Conservation (phyloP, 352 stramenopile species). For the Phytopythium sindhum region DNA sequence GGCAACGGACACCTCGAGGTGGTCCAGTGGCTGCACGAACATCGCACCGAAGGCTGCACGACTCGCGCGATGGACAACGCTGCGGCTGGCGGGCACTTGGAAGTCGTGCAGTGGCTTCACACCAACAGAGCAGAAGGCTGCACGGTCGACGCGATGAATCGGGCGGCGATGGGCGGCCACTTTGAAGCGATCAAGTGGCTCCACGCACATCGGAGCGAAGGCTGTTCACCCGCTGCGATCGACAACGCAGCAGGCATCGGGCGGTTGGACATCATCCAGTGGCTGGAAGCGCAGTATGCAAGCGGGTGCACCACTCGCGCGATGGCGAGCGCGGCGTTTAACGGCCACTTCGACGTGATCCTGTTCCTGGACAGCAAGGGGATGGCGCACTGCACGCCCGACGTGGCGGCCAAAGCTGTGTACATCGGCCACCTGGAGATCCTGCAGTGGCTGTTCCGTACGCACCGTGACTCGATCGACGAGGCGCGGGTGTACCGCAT, state of each 20-base stretch:
- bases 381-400: slow-evolving; percentile 6
- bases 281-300: slow-evolving; percentile 21
- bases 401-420: slow-evolving; percentile 28
- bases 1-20: slow-evolving; percentile 23
- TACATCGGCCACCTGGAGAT: slow-evolving; percentile 28
- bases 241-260: slow-evolving; percentile 22
- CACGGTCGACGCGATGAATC: slow-evolving; percentile 1
- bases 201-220: slow-evolving; percentile 16
- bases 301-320: slow-evolving; percentile 23
- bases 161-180: slow-evolving; percentile 1
- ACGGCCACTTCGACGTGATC: slow-evolving; percentile 10
- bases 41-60: slow-evolving; percentile 28
- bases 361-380: slow-evolving; percentile 2
- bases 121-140: slow-evolving; percentile 4
- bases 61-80: slow-evolving; percentile 33
- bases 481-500: slow-evolving; percentile 23
- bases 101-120: slow-evolving; percentile 29
- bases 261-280: slow-evolving; percentile 28
- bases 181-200: slow-evolving; percentile 10
- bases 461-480: slow-evolving; percentile 24
- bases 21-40: slow-evolving; percentile 23
- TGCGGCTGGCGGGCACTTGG: slow-evolving; percentile 28
- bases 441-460: slow-evolving; percentile 25
- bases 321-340: slow-evolving; percentile 23
- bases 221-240: slow-evolving; percentile 6